These are phyloP conservation scores for Aspergillus ochraceus DNA, from an alignment of 2,329 filamentous ascomycete genomes.

Conservation along the genomic window DNA sequence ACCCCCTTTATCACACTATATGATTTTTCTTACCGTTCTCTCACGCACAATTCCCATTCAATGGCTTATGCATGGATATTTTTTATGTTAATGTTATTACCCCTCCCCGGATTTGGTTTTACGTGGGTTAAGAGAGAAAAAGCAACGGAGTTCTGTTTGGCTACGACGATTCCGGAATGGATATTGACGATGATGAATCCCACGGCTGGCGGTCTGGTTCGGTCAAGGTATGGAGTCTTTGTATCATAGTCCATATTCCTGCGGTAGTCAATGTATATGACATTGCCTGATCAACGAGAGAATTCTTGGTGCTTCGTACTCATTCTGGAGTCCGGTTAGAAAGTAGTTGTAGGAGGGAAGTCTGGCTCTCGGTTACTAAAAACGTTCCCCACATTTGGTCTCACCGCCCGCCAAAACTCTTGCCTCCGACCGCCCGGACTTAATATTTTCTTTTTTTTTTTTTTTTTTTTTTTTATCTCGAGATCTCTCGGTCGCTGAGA, in stretches of 20 bases:
- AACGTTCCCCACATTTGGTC: slow-evolving; percentile 9
- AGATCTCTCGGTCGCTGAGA: slow-evolving; percentile 5
- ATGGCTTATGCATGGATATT: slow-evolving; percentile 5
- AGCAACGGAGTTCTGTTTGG: slow-evolving; percentile 35
- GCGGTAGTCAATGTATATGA: slow-evolving; percentile 25
- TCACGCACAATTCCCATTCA: slow-evolving; percentile 12
- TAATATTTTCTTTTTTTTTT: slow-evolving; percentile 20
- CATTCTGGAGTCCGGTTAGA: no score
- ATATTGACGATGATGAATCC: slow-evolving; percentile 17
- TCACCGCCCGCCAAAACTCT: slow-evolving; percentile 22
- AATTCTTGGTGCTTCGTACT: neutral
- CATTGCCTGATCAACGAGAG: neutral
- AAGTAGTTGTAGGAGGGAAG: no score
- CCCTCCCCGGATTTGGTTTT: slow-evolving; percentile 16
- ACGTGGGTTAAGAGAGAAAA: slow-evolving; percentile 25
- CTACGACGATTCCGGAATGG: slow-evolving; percentile 25
- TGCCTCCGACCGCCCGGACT: slow-evolving; percentile 16
- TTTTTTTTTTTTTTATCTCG: slow-evolving; percentile 1
- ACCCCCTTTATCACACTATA: neutral
- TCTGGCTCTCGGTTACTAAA: slow-evolving; percentile 6
- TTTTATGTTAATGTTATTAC: slow-evolving; percentile 15
- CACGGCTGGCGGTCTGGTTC: slow-evolving; percentile 17
- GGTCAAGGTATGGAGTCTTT: slow-evolving; percentile 20
- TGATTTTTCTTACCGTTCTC: slow-evolving; percentile 10
- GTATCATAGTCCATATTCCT: slow-evolving; percentile 21